These are phyloP conservation scores for Hevea brasiliensis DNA, from an alignment of 345 rosid genomes.

Conservation along the genomic window DNA sequence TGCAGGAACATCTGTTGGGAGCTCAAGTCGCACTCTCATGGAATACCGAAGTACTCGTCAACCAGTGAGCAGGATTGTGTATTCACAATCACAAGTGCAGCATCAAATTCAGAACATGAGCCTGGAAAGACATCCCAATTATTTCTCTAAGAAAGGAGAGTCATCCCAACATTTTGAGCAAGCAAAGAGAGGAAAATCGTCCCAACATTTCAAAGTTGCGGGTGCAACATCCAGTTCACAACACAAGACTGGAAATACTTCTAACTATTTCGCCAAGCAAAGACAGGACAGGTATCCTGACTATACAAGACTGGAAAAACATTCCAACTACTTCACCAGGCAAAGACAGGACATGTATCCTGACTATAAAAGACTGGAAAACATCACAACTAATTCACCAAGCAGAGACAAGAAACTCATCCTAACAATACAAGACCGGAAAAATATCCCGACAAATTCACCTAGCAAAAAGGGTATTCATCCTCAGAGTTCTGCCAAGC, in stretches of 20 bases:
- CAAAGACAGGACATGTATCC: no score
- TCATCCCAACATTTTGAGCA: slow-evolving; percentile 8
- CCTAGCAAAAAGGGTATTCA: no score
- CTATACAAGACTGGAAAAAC: not conserved
- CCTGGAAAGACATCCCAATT: slow-evolving; percentile 9
- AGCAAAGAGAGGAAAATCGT: slow-evolving; percentile 1
- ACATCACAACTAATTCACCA: no score
- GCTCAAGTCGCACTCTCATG: slow-evolving; percentile 16
- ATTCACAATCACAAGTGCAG: slow-evolving; percentile 30
- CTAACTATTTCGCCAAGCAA: not conserved
- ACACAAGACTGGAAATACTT: not conserved
- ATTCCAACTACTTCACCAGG: not conserved
- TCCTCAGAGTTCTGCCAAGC: no score
- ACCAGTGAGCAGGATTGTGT: slow-evolving; percentile 18
- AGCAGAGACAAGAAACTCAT: not conserved
- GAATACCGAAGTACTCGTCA: slow-evolving; percentile 15
- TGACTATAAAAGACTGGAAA: no score
- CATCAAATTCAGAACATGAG: slow-evolving; percentile 20
- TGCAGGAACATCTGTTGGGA: slow-evolving; percentile 23
- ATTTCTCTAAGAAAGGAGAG: not conserved
- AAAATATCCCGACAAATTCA: not conserved
- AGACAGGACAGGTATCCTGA: not conserved
- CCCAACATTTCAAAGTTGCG: slow-evolving; percentile 1
- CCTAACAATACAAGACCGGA: not conserved
- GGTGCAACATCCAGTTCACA: not conserved